These are phyloP conservation scores for Auricularia sp. DNA, from an alignment of 768 basidiomycete genomes.

Conservation along the genomic window DNA sequence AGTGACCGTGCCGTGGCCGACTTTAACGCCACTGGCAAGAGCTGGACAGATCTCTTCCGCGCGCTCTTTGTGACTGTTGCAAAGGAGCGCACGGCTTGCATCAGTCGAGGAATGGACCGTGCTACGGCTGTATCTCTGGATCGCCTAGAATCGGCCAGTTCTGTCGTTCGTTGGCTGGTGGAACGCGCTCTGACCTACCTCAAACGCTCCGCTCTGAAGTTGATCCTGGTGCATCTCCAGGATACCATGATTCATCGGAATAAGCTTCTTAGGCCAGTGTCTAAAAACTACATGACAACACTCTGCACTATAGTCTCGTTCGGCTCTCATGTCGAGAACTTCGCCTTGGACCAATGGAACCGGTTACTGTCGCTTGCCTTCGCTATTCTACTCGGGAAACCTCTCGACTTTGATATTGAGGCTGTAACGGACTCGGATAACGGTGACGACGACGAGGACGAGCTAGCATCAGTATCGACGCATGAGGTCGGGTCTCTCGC, in stretches of 20 bases:
- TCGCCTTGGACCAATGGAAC: slow-evolving; percentile 59
- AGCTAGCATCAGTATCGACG: not conserved
- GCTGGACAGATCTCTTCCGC: slow-evolving; percentile 64
- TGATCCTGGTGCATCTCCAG: slow-evolving; percentile 55
- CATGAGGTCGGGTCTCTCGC: slow-evolving; percentile 14
- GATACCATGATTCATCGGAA: slow-evolving; percentile 46
- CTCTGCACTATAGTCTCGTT: slow-evolving; percentile 55
- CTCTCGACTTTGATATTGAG: slow-evolving; percentile 22
- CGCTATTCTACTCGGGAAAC: slow-evolving; percentile 64
- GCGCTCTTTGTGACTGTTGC: slow-evolving; percentile 58
- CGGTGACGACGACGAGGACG: slow-evolving; percentile 22
- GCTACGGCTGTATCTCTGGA: slow-evolving; percentile 39
- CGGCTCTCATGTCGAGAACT: slow-evolving; percentile 68
- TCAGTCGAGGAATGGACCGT: slow-evolving; percentile 33
- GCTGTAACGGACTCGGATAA: slow-evolving; percentile 15
- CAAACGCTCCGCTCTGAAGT: slow-evolving; percentile 42
- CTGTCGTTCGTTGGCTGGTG: slow-evolving; percentile 58
- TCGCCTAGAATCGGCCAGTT: slow-evolving; percentile 42
- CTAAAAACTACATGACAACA: slow-evolving; percentile 74
- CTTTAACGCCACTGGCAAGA: slow-evolving; percentile 28
- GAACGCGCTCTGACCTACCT: slow-evolving; percentile 51
- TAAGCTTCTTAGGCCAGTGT: slow-evolving; percentile 50
- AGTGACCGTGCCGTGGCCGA: slow-evolving; percentile 35
- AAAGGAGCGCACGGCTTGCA: slow-evolving; percentile 45
- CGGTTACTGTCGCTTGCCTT: slow-evolving; percentile 60